phyloP scores from a whole-genome alignment of 257 asterid genomes.

The Gentiana straminea region DNA sequence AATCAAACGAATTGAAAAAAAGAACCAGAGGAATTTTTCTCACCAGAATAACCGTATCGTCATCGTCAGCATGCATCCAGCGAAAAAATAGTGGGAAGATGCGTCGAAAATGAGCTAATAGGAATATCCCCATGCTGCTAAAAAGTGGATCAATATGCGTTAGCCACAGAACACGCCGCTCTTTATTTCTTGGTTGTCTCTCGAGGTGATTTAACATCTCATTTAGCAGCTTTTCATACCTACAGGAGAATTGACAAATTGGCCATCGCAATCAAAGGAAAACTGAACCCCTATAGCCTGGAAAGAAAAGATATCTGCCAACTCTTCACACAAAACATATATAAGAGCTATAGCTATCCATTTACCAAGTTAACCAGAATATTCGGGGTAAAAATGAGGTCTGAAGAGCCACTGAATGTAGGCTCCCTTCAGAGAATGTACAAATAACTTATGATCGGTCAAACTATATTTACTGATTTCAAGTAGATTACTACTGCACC shows the following conservation, averaged over 20 bases:
- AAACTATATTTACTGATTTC: no score
- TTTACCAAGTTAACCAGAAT: background rate
- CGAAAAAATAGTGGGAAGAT: slow-evolving; percentile 81
- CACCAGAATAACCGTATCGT: slow-evolving; percentile 76
- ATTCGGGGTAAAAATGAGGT: no score
- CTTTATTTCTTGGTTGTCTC: slow-evolving; percentile 84
- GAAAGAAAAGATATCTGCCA: no score
- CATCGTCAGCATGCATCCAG: slow-evolving; percentile 95
- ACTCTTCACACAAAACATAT: background rate
- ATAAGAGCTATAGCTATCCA: background rate
- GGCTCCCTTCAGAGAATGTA: no score
- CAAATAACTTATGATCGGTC: no score
- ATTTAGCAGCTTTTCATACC: slow-evolving; percentile 74
- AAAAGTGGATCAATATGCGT: slow-evolving; percentile 61
- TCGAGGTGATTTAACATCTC: slow-evolving; percentile 91
- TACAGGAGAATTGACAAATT: slow-evolving; percentile 10
- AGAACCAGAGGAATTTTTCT: slow-evolving; percentile 10
- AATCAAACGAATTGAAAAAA: background rate
- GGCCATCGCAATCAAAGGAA: no score
- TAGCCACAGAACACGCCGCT: slow-evolving; percentile 77
- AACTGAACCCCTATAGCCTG: no score
- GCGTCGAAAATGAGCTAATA: slow-evolving; percentile 73
- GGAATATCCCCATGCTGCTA: slow-evolving; percentile 51
- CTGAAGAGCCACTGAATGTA: no score
- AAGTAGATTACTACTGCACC: no score